phyloP scores from a whole-genome alignment of 73 alveolate genomes.

The Paramecium sexaurelia region DNA sequence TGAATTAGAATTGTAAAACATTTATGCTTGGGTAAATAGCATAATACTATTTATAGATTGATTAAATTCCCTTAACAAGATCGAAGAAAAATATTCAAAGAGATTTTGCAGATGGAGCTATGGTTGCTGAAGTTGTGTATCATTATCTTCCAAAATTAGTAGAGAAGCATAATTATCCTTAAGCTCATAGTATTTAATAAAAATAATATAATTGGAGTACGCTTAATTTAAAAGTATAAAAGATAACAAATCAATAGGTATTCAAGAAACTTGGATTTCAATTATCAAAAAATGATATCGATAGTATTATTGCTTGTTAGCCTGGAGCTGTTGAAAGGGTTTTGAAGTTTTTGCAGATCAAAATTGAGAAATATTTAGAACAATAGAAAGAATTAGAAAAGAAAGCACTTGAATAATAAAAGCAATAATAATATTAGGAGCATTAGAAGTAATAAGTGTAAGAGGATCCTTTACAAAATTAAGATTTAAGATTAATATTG shows the following conservation, averaged over 20 bases:
- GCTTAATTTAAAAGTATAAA: constrained; percentile 56
- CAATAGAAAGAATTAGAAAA: constrained; percentile 30
- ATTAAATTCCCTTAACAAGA: constrained; percentile 18
- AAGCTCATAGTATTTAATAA: constrained; percentile 69
- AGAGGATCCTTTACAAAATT: neutral
- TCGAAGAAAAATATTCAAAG: constrained; percentile 96
- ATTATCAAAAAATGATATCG: constrained; percentile 59
- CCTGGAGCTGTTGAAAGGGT: constrained; percentile 76
- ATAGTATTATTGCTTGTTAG: constrained; percentile 68
- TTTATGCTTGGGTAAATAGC: constrained; percentile 11
- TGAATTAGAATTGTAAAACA: constrained; percentile 11
- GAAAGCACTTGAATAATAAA: constrained; percentile 10
- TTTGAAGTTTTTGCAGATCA: constrained; percentile 62
- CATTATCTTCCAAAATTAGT: constrained; percentile 84
- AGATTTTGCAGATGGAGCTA: constrained; percentile 97
- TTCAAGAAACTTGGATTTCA: constrained; percentile 75
- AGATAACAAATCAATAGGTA: constrained; percentile 34
- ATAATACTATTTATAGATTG: neutral
- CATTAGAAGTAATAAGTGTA: neutral
- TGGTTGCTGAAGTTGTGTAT: constrained; percentile 87
- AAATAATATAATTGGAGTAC: constrained; percentile 79
- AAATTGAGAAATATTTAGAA: constrained; percentile 60
- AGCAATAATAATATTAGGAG: neutral
- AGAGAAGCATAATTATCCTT: constrained; percentile 86
- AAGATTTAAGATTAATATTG: constrained; percentile 50